Percentiles rank a stretch among this genome's conserved stretches.
phyloP scores from a whole-genome alignment of 2,329 filamentous ascomycete species.

The Xylariaceae sp. region DNA sequence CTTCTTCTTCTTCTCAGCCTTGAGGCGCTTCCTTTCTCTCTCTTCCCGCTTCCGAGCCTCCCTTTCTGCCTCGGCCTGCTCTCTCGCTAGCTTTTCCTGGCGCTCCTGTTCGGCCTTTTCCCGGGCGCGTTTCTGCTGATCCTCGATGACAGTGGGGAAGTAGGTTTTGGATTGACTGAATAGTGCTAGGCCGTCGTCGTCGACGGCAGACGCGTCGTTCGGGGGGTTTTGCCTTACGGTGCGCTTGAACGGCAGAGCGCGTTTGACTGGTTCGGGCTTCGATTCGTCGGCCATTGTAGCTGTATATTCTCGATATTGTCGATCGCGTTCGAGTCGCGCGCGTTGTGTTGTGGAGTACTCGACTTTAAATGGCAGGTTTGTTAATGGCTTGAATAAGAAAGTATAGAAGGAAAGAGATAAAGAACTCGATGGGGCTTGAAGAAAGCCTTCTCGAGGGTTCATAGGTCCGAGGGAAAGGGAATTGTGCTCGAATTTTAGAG shows the following conservation, averaged over 20 bases:
- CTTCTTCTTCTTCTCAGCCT: slow-evolving; percentile 12
- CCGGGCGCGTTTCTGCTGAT: slow-evolving; percentile 31
- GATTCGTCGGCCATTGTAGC: slow-evolving; percentile 32
- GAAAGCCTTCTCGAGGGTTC: too few relatives aligned
- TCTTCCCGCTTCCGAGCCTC: slow-evolving; percentile 16
- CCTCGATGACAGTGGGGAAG: slow-evolving; percentile 40
- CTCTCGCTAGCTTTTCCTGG: slow-evolving; percentile 19
- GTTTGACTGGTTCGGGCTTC: slow-evolving; percentile 27
- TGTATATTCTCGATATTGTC: not conserved
- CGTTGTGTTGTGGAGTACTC: too few relatives aligned
- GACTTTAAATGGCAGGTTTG: not conserved
- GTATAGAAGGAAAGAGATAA: too few relatives aligned
- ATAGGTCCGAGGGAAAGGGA: too few relatives aligned
- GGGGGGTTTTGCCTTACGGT: slow-evolving; percentile 37
- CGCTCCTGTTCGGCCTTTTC: slow-evolving; percentile 27
- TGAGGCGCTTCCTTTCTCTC: slow-evolving; percentile 11
- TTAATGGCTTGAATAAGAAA: too few relatives aligned
- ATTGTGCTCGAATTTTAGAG: too few relatives aligned
- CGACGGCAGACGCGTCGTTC: slow-evolving; percentile 27
- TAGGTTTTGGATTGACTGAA: slow-evolving; percentile 48
- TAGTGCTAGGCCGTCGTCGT: slow-evolving; percentile 40
- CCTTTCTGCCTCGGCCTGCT: slow-evolving; percentile 11
- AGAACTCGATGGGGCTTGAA: too few relatives aligned
- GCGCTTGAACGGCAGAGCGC: slow-evolving; percentile 46
- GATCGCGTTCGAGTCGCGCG: not conserved